Evolutionary conservation across 352 stramenopile genomes (phyloP).

Genomic region (Pythium myriotylum): DNA sequence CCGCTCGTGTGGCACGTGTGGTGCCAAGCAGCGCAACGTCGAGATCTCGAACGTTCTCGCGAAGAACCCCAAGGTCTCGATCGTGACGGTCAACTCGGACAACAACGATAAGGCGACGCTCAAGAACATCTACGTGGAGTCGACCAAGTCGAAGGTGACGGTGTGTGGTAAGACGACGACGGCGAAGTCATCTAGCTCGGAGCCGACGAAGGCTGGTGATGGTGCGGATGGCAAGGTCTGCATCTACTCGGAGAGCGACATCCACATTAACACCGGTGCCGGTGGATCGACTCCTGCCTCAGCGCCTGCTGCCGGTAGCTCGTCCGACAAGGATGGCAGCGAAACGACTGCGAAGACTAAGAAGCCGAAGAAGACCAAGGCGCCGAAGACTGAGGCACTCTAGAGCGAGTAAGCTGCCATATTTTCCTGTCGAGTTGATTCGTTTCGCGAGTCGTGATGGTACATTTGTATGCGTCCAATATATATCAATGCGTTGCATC

Average conservation of each 20-base stretch:
- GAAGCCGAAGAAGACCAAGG: background rate
- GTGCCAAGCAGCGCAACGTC: conserved; percentile 40
- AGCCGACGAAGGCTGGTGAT: conserved; percentile 21
- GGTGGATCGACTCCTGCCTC: background rate
- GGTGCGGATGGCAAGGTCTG: conserved; percentile 18
- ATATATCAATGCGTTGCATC: too few species aligned
- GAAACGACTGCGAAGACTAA: background rate
- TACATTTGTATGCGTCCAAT: too few species aligned
- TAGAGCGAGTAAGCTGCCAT: background rate
- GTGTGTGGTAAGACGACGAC: conserved; percentile 24
- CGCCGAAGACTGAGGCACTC: conserved; percentile 1
- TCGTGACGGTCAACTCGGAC: conserved; percentile 54
- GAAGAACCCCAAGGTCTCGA: conserved; percentile 39
- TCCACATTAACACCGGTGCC: conserved; percentile 33
- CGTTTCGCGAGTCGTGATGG: too few species aligned
- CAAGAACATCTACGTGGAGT: conserved; percentile 32
- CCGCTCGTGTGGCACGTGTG: conserved; percentile 44
- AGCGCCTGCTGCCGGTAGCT: background rate
- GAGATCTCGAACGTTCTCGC: conserved; percentile 46
- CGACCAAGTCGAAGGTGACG: conserved; percentile 22
- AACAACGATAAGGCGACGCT: conserved; percentile 31
- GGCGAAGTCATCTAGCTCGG: conserved; percentile 5
- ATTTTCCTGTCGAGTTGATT: too few species aligned
- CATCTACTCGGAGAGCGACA: conserved; percentile 28
- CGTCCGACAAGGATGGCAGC: background rate